Evolutionary conservation across 345 rosid species (phyloP).

Genomic region (Erucastrum elatum): DNA sequence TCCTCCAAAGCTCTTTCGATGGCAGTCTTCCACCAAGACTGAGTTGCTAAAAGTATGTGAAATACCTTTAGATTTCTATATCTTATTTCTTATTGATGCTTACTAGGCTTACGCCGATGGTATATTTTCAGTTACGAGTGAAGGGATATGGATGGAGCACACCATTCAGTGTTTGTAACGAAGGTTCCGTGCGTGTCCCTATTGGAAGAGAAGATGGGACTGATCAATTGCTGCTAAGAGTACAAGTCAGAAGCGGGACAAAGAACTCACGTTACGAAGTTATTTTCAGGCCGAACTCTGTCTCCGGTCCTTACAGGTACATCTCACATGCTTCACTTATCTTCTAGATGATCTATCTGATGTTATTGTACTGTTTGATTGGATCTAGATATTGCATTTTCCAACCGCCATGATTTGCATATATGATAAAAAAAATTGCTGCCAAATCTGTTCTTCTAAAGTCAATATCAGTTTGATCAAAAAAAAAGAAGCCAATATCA

Average conservation of each 20-base stretch:
- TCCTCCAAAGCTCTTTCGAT: constrained; percentile 75
- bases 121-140: constrained; percentile 59
- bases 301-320: constrained; percentile 93
- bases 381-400: background rate
- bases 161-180: constrained; percentile 74
- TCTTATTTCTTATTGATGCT: background rate
- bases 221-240: constrained; percentile 62
- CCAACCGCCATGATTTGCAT: constrained; percentile 6
- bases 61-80: constrained; percentile 9
- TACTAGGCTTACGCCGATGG: constrained; percentile 19
- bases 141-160: constrained; percentile 86
- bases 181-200: constrained; percentile 76
- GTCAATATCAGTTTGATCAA: background rate
- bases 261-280: constrained; percentile 90
- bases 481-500: background rate
- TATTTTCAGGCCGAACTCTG: constrained; percentile 81
- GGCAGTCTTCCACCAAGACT: constrained; percentile 68
- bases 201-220: constrained; percentile 57
- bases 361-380: constrained; percentile 14
- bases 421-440: background rate
- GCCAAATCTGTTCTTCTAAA: background rate
- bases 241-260: constrained; percentile 89
- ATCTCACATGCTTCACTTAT: constrained; percentile 23
- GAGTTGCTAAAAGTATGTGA: constrained; percentile 77
- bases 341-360: constrained; percentile 19